Conservation (phyloP, 2,329 filamentous ascomycete species). For the Colletotrichum karsti region DNA sequence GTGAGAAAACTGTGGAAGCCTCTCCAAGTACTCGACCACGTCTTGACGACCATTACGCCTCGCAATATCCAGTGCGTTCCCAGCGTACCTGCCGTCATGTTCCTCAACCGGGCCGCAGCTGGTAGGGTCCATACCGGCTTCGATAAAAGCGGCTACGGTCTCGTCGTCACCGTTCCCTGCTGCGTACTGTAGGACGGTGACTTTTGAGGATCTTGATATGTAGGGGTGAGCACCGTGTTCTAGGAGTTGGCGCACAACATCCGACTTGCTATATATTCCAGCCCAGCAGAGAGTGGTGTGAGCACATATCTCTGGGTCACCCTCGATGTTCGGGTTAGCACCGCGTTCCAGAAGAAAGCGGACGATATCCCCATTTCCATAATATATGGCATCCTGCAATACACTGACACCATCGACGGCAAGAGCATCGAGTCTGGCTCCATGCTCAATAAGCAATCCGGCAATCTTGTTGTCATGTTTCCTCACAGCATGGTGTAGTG, state of each 20-base stretch:
- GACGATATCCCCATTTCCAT: neutral
- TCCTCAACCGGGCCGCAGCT: too few species aligned
- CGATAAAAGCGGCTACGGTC: too few species aligned
- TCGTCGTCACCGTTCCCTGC: too few species aligned
- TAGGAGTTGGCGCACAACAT: neutral
- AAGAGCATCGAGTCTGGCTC: neutral
- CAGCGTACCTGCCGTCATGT: too few species aligned
- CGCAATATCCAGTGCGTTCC: too few species aligned
- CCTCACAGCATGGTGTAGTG: too few species aligned
- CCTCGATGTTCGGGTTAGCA: neutral
- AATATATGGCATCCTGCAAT: neutral
- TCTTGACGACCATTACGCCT: too few species aligned
- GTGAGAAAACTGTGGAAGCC: too few species aligned
- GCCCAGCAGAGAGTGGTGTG: neutral
- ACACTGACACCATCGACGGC: neutral
- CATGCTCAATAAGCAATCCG: neutral
- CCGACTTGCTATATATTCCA: neutral
- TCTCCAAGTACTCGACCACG: too few species aligned
- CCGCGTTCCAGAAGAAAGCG: neutral
- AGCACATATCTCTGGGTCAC: rapidly evolving
- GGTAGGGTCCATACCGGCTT: too few species aligned
- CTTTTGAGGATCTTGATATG: too few species aligned
- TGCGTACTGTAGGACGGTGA: too few species aligned
- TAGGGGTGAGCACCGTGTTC: neutral
- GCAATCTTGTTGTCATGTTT: neutral